A percentile compares a stretch with the other conserved stretches of the same genome.
phyloP scores from a whole-genome alignment of 202 grass and related monocot species.

The Carex arenaria region DNA sequence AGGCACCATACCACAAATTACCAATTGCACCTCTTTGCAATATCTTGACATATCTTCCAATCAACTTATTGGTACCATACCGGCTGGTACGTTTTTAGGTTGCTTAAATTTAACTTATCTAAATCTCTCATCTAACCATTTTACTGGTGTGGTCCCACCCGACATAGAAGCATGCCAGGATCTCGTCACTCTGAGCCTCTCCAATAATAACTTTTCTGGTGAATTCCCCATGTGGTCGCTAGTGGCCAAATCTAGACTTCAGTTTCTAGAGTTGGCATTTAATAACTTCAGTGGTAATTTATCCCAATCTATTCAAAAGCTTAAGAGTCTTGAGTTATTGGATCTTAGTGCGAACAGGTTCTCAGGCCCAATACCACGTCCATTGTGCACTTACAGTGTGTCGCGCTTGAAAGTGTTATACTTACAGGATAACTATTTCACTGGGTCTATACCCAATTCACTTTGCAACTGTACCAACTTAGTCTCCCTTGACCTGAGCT shows the following conservation, averaged over 20 bases:
- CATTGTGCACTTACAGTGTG: conserved; percentile 11
- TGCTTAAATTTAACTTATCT: conserved; percentile 24
- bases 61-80: conserved; percentile 15
- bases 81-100: conserved; percentile 14
- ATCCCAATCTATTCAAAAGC: neutral
- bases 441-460: conserved; percentile 21
- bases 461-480: conserved; percentile 34
- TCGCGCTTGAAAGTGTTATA: conserved; percentile 18
- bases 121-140: conserved; percentile 34
- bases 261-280: conserved; percentile 21
- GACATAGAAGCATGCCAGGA: conserved; percentile 19
- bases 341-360: conserved; percentile 39
- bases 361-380: conserved; percentile 20
- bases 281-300: conserved; percentile 27
- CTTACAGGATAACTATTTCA: conserved; percentile 40
- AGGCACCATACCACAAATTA: conserved; percentile 20
- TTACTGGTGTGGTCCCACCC: conserved; percentile 20
- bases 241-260: neutral
- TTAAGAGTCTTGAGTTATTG: conserved; percentile 22
- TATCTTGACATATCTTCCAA: conserved; percentile 37
- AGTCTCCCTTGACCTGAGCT: too few relatives aligned
- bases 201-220: conserved; percentile 37
- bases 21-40: conserved; percentile 26
- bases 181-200: conserved; percentile 24
- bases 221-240: conserved; percentile 17